Evolutionary conservation across 2,329 filamentous ascomycete genomes (phyloP).

Genomic region (Botrytis pseudocinerea): DNA sequence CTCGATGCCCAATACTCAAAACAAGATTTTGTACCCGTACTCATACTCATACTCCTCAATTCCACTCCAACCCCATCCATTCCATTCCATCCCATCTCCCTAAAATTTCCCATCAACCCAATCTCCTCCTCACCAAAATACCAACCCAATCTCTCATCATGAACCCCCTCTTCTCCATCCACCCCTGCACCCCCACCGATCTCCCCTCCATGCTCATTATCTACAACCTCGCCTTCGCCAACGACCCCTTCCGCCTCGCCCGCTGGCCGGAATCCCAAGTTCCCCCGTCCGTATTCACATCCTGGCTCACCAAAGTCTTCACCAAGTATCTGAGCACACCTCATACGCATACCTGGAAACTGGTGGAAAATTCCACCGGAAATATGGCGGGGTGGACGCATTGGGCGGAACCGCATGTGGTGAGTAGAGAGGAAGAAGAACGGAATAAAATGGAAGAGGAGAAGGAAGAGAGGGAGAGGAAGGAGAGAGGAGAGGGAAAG

Average conservation of each 20-base stretch:
- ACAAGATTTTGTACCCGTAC: neutral
- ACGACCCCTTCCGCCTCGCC: conserved; percentile 38
- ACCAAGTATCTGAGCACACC: conserved; percentile 37
- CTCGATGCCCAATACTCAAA: neutral
- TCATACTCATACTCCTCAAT: neutral
- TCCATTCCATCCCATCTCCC: neutral
- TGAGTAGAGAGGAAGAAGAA: conserved; percentile 11
- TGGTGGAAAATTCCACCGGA: conserved; percentile 38
- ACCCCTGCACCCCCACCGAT: conserved; percentile 36
- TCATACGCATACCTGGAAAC: conserved; percentile 41
- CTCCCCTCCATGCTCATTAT: conserved; percentile 37
- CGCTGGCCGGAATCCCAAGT: conserved; percentile 28
- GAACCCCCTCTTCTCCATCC: conserved; percentile 27
- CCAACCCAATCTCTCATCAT: neutral
- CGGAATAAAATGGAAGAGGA: neutral
- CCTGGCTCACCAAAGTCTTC: conserved; percentile 41
- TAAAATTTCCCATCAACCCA: neutral
- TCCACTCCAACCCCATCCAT: too few relatives aligned
- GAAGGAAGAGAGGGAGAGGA: neutral
- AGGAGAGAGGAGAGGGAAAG: conserved; percentile 23
- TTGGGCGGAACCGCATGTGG: conserved; percentile 25
- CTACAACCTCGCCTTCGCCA: conserved; percentile 39
- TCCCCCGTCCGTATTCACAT: conserved; percentile 22
- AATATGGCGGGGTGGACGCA: conserved; percentile 41
- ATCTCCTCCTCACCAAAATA: neutral